Evolutionary conservation across 129 eudicot species (phyloP), one percentile per base, ranked within the genome.

Genomic region (Saposhnikovia divaricata): DNA sequence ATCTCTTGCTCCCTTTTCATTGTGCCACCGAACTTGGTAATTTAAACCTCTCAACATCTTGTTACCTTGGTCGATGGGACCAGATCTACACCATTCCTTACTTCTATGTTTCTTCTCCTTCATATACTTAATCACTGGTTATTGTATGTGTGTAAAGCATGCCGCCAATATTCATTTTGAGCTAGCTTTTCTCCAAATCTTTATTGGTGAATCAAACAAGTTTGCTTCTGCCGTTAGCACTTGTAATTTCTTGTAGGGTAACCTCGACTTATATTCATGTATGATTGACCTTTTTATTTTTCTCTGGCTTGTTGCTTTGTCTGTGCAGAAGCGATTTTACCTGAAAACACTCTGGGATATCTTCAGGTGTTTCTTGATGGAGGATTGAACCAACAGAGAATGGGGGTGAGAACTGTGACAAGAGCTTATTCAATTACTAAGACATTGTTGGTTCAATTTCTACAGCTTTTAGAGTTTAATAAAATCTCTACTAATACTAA

Each of bases 331-430:
- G 88, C 88, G 80, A 86, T 83, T 27, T 48, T 86, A 77, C 89
- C 96, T 4, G 91, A 89, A 46, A 83, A 87, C 63, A 92, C 99
- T 78, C 78, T 85, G 75, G 96, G 99, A 55, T 95, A 95, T 84
- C 84, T 95, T 70, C 99, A 95, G 80, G 93, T 95, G 83, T 95
- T 95, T 77, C 99, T 95, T 83, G 99, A 95, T 85, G 99, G 97
- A 63, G 99, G 99, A 47, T 83, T 95, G 85, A 95, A 95, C 86
- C 99, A 95, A 87, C 99, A 95, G 83, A 87, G 97, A 74, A 92
- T 95, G 99, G 99, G 99, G 87, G 99, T 95, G 87, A 21, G 93
- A 86, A 34, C 37, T 34, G 4, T 28, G 14, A 15, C 7, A 4
- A 74, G 61, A 44, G 21, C 61, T 46, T 75, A 12, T 25, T 27